phyloP scores from a whole-genome alignment of 192 early-diverging fungal genomes.

The Mortierella hygrophila region DNA sequence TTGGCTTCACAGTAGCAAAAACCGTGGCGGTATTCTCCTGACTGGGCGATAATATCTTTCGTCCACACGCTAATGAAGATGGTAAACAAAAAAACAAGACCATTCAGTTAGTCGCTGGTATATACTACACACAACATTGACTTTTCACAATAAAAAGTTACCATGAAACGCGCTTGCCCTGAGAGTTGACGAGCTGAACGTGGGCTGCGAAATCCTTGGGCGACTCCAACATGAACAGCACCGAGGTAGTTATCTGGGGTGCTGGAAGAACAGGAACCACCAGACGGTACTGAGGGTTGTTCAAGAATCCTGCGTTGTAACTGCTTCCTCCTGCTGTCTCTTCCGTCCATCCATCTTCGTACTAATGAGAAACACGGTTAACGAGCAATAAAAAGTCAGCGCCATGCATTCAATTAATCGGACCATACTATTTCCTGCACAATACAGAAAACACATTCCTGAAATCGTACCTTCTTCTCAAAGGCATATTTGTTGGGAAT shows the following conservation, averaged over 20 bases:
- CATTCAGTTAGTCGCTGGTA: too few relatives aligned
- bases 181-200: constrained; percentile 74
- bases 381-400: neutral
- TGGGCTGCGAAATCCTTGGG: constrained; percentile 75
- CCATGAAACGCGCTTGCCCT: constrained; percentile 78
- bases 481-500: constrained; percentile 70
- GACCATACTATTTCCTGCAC: neutral
- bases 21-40: constrained; percentile 81
- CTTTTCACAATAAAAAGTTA: constrained; percentile 23
- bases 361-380: neutral
- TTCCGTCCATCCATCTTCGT: constrained; percentile 76
- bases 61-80: constrained; percentile 55
- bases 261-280: constrained; percentile 66
- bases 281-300: constrained; percentile 86
- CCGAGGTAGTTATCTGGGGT: constrained; percentile 36
- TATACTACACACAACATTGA: neutral
- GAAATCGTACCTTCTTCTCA: constrained; percentile 64
- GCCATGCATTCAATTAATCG: neutral
- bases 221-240: constrained; percentile 76
- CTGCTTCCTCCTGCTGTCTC: constrained; percentile 84
- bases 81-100: too few relatives aligned
- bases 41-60: constrained; percentile 75
- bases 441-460: neutral
- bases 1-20: constrained; percentile 81
- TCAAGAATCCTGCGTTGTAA: constrained; percentile 73